Conservation (phyloP, 805 yeast genomes). For the Peterozyma toletana region DNA sequence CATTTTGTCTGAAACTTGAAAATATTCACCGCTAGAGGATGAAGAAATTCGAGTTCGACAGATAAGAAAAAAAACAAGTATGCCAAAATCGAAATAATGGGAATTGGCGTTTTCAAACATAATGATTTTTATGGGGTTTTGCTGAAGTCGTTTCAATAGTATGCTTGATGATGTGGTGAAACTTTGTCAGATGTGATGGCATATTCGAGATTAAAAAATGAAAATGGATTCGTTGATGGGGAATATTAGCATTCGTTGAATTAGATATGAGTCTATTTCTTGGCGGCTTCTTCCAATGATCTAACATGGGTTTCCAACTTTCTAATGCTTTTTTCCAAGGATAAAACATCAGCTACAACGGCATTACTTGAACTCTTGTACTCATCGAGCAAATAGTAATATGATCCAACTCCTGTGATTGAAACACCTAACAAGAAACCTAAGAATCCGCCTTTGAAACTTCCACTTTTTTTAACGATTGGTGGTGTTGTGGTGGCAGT, state of each 20-base stretch:
- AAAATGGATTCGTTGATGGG: slow-evolving; percentile 10
- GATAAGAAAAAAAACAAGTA: too few species aligned
- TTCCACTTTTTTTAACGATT: slow-evolving; percentile 15
- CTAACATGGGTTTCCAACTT: slow-evolving; percentile 65
- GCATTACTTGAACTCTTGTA: slow-evolving; percentile 68
- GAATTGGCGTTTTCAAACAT: too few species aligned
- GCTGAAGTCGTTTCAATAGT: background rate
- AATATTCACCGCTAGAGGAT: too few species aligned
- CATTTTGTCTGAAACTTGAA: too few species aligned
- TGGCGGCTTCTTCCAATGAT: slow-evolving; percentile 39
- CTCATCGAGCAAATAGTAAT: slow-evolving; percentile 72
- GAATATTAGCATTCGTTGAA: background rate
- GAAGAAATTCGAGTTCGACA: too few species aligned
- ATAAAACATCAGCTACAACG: slow-evolving; percentile 66
- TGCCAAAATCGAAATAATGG: too few species aligned
- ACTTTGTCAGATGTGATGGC: background rate
- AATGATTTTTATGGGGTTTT: too few species aligned
- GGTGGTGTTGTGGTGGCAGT: slow-evolving; percentile 7
- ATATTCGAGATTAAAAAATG: slow-evolving; percentile 9
- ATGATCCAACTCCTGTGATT: slow-evolving; percentile 66
- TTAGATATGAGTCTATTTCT: slow-evolving; percentile 13
- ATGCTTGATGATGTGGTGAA: background rate
- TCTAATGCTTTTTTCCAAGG: slow-evolving; percentile 61
- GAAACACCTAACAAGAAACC: slow-evolving; percentile 79
- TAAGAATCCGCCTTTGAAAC: slow-evolving; percentile 40